Base-by-base conservation (phyloP, 441 rosid genomes). In the Breynia disticha region DNA sequence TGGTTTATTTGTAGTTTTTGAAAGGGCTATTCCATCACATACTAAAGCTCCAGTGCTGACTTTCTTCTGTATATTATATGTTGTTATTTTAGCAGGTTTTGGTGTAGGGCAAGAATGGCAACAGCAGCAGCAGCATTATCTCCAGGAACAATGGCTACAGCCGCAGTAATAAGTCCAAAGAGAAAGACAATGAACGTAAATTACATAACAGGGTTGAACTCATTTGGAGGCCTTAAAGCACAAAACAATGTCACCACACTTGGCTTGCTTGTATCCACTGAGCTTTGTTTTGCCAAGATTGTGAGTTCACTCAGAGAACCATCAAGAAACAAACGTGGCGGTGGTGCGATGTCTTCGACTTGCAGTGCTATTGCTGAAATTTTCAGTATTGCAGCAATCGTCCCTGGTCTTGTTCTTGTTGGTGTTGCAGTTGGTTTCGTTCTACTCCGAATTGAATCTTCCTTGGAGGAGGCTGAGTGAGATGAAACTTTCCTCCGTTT, bases 341-440 rank as follows among this genome's bases (percentile, higher is more conserved):
- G 84, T 5, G 86, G 84, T 16, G 88, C 79, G 1, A 61, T 81
- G 13, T 59, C 79, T 54, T 55, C 86, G 0, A 72, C 71, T 13
- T 87, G 93, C 79, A 65, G 56, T 15, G 84, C 66, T 0, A 67
- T 57, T 0, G 86, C 46, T 1, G 89, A 83, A 79, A 86, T 83
- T 18, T 84, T 84, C 72, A 69, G 55, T 70, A 82, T 87, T 20
- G 95, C 83, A 3, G 86, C 87, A 1, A 77, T 72, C 48, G 72
- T 80, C 79, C 80, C 77, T 22, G 93, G 74, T 20, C 82, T 83
- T 58, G 70, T 69, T 53, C 78, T 80, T 47, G 54, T 87, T 54
- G 90, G 94, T 39, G 86, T 84, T 24, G 90, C 88, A 0, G 78
- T 80, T 50, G 93, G 96, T 16, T 80, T 84, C 46, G 87, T 80